Conservation (phyloP, 1,284 basidiomycete species). For the Paramarasmius palmivorus region DNA sequence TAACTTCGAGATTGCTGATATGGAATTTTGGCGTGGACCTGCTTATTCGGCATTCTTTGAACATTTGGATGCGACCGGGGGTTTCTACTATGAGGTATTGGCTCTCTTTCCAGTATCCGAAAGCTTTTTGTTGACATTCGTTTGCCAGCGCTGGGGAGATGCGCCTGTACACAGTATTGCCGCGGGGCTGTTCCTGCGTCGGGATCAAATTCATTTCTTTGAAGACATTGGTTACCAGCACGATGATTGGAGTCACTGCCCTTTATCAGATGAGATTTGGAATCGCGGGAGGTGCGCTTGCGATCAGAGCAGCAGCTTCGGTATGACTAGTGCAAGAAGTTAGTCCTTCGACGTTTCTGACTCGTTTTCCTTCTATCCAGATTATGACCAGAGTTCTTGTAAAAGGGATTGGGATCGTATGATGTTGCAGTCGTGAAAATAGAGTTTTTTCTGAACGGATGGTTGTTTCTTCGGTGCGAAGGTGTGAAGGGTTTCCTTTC, state of each 20-base stretch:
- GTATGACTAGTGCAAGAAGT: constrained; percentile 23
- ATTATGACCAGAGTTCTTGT: constrained; percentile 11
- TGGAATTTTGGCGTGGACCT: constrained; percentile 66
- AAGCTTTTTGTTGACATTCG: neutral
- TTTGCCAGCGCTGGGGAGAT: constrained; percentile 61
- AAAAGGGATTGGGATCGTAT: constrained; percentile 10
- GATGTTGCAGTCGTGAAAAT: neutral
- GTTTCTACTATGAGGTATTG: constrained; percentile 69
- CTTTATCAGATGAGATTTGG: constrained; percentile 41
- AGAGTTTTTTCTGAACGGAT: too few relatives aligned
- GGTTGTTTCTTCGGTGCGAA: too few relatives aligned
- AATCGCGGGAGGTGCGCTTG: constrained; percentile 46
- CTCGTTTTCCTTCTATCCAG: neutral
- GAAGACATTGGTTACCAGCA: constrained; percentile 51
- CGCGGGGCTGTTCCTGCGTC: constrained; percentile 60
- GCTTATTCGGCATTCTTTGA: constrained; percentile 74
- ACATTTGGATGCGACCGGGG: constrained; percentile 64
- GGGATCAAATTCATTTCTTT: constrained; percentile 68
- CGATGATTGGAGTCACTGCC: constrained; percentile 56
- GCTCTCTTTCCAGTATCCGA: neutral
- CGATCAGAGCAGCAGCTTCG: constrained; percentile 40
- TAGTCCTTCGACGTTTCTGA: neutral
- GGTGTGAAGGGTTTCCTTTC: too few relatives aligned
- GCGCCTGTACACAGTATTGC: constrained; percentile 76
- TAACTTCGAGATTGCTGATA: constrained; percentile 72